Evolutionary conservation across 1,139 yeast genomes (phyloP), one percentile per base, ranked within the genome.

Genomic region (Fermentozyma sake): DNA sequence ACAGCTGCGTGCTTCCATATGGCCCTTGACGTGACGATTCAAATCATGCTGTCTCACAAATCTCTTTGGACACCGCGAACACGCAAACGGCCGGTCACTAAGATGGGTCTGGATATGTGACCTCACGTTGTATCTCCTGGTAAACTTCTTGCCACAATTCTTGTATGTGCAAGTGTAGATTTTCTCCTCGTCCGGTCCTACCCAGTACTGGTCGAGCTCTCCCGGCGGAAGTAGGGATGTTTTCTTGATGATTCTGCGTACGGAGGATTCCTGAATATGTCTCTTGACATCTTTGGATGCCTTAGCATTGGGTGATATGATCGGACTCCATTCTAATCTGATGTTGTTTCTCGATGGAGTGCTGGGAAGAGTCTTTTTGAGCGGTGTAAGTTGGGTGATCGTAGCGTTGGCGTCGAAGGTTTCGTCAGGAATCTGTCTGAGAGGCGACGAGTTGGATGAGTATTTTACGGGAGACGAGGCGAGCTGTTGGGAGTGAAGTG

Each of bases 21-120:
- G 99, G 12, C 91, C 85, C 51, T 86, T 87, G 36, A 77, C 78
- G 48, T 93, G 99, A 36, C 99, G 72, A 34, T 87, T 76, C 44
- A 93, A 66, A 56, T 93, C 99, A 51, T 93, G 98, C 40, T 93
- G 96, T 25, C 95, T 65, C 10, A 84, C 95, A 57, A 84, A 84
- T 27, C 79, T 68, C 38, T 84, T 79, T 4, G 76, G 74, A 52
- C 91, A 83, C 37, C 62, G 61, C 9, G 54, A 46, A 46, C 82
- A 79, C 4, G 65, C 66, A 56, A 79, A 81, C 1, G 99, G 99
- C 32, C 97, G 66, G 54, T 93, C 98, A 52, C 93, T 80, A 29
- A 93, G 61, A 64, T 93, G 99, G 1, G 98, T 93, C 52, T 93
- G 98, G 32, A 93, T 89, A 52, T 93, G 99, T 0, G 96, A 86